Conservation (phyloP, 495 filamentous ascomycete species). For the Geoglossum glabrum region DNA sequence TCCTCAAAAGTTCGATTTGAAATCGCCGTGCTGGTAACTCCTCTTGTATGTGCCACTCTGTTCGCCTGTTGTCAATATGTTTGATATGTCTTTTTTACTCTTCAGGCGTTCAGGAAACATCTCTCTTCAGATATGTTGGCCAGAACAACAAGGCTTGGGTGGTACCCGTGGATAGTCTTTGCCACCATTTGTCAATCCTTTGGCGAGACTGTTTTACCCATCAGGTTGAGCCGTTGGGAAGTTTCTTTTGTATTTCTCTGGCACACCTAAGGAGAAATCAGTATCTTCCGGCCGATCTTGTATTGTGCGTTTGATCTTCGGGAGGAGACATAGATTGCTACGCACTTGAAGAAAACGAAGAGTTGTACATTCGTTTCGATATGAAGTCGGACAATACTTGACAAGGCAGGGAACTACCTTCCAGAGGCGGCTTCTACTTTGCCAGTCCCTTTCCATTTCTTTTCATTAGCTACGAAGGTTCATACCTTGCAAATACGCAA, state of each 20-base stretch:
- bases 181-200: background rate
- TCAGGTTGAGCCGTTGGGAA: background rate
- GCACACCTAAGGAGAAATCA: slow-evolving; percentile 1
- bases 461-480: background rate
- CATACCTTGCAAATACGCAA: background rate
- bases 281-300: slow-evolving; percentile 1
- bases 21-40: background rate
- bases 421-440: background rate
- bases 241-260: slow-evolving; percentile 2
- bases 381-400: background rate
- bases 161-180: slow-evolving; percentile 1
- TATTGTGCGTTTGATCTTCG: slow-evolving; percentile 1
- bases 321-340: background rate
- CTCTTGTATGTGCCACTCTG: background rate
- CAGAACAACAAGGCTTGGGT: slow-evolving; percentile 3
- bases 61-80: background rate
- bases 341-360: background rate
- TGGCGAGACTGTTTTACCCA: background rate
- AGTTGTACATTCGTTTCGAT: background rate
- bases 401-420: background rate
- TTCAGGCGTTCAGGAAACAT: slow-evolving; percentile 3
- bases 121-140: slow-evolving; percentile 2
- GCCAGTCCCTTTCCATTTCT: background rate
- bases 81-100: background rate
- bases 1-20: background rate